Evolutionary conservation across 169 alveolate species (phyloP).

Genomic region (Eimeria necatrix): DNA sequence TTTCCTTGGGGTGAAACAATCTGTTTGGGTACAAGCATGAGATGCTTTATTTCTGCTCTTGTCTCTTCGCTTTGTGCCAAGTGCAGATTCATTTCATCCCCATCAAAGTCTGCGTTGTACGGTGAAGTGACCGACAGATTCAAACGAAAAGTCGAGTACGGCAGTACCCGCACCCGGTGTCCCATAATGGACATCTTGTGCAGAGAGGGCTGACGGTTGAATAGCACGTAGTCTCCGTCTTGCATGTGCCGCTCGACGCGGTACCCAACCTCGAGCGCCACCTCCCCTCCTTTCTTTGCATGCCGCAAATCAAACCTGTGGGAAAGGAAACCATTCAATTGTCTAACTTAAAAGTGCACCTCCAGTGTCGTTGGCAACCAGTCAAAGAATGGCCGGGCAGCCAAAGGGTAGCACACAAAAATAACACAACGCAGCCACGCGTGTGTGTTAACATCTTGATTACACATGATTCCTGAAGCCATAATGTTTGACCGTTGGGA

Average conservation of each 20-base stretch:
- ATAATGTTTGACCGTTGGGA: no score
- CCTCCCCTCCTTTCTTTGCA: constrained; percentile 89
- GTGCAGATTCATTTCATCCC: constrained; percentile 99
- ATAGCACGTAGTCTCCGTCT: constrained; percentile 99
- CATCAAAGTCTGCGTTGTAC: constrained; percentile 99
- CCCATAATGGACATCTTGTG: constrained; percentile 99
- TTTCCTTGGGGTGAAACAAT: constrained; percentile 99
- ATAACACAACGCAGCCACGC: no score
- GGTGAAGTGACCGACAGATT: constrained; percentile 99
- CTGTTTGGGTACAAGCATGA: constrained; percentile 99
- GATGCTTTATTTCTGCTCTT: constrained; percentile 98
- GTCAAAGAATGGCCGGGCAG: no score
- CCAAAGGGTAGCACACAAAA: no score
- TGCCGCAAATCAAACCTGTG: constrained; percentile 84
- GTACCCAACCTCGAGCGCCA: constrained; percentile 96
- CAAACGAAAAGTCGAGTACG: constrained; percentile 99
- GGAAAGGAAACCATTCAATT: not conserved
- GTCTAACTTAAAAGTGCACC: not conserved
- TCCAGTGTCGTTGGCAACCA: no score
- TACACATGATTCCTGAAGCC: no score
- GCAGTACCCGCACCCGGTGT: constrained; percentile 97
- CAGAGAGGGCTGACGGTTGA: constrained; percentile 99
- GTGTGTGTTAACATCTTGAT: no score
- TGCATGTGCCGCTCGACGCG: constrained; percentile 99
- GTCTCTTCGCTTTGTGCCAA: constrained; percentile 99